A percentile compares a stretch with the other conserved stretches of the same genome.
Evolutionary conservation across 1,284 basidiomycete species (phyloP).

Genomic region (Neonothopanus nambi): DNA sequence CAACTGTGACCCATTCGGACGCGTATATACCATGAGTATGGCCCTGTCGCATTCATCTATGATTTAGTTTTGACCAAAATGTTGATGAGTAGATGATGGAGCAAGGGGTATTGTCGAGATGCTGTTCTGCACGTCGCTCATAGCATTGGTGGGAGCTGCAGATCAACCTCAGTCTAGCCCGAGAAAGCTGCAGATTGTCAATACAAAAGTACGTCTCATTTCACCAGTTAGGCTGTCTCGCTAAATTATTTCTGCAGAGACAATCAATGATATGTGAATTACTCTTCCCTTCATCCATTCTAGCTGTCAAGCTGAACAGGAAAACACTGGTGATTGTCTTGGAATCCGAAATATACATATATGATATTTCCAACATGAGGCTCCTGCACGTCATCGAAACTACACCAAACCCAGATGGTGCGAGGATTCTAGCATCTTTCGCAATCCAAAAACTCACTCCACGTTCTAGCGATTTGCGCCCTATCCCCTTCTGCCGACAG

Average conservation of each 20-base stretch:
- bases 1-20: constrained; percentile 97
- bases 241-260: constrained; percentile 50
- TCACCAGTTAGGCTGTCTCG: neutral
- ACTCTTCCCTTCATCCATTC: constrained; percentile 93
- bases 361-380: constrained; percentile 99
- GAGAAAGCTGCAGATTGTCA: constrained; percentile 94
- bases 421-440: constrained; percentile 18
- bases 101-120: constrained; percentile 97
- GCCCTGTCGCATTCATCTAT: constrained; percentile 20
- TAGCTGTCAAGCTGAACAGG: constrained; percentile 95
- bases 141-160: constrained; percentile 93
- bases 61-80: neutral
- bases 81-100: constrained; percentile 68
- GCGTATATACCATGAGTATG: constrained; percentile 93
- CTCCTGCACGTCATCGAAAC: constrained; percentile 98
- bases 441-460: neutral
- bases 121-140: constrained; percentile 98
- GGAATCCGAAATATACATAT: constrained; percentile 96
- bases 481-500: constrained; percentile 95
- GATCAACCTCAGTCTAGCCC: constrained; percentile 88
- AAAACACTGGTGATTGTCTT: constrained; percentile 95
- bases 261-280: constrained; percentile 99
- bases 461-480: constrained; percentile 82
- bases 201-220: constrained; percentile 77
- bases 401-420: constrained; percentile 91